These are phyloP conservation scores for Neonectria faginata DNA, from an alignment of 2,329 filamentous ascomycete genomes.

Conservation along the genomic window DNA sequence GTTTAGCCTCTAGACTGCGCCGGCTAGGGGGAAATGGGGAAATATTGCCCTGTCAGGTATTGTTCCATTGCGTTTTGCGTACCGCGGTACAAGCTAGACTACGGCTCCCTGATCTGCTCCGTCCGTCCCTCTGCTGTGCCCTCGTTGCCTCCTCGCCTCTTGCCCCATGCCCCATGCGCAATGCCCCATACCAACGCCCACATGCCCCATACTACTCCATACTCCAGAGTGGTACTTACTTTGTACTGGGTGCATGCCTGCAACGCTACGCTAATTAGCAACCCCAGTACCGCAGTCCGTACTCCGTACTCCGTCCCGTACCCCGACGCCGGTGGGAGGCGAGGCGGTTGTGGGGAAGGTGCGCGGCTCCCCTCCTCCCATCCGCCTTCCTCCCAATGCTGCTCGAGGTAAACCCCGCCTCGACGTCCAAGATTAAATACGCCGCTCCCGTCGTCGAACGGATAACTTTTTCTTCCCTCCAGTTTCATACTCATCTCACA, in stretches of 20 bases:
- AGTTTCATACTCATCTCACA: constrained; percentile 43
- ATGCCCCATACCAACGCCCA: neutral
- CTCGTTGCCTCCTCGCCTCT: constrained; percentile 17
- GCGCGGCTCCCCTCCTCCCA: constrained; percentile 35
- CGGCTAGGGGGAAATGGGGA: neutral
- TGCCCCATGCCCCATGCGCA: constrained; percentile 17
- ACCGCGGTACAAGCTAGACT: neutral
- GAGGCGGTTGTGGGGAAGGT: constrained; percentile 46
- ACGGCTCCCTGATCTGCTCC: neutral
- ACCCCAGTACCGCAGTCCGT: constrained; percentile 4
- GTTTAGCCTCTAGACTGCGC: neutral
- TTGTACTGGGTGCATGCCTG: neutral
- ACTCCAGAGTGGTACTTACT: constrained; percentile 5
- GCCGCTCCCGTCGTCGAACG: constrained; percentile 37
- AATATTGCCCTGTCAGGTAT: neutral
- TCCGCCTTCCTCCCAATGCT: constrained; percentile 19
- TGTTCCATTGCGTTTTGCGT: constrained; percentile 5
- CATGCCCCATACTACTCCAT: constrained; percentile 16
- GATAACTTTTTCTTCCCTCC: constrained; percentile 30
- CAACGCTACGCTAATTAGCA: neutral
- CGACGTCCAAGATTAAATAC: constrained; percentile 44
- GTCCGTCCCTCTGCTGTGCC: constrained; percentile 6
- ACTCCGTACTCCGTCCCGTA: constrained; percentile 17
- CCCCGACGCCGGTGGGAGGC: constrained; percentile 34
- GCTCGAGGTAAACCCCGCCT: constrained; percentile 40